Evolutionary conservation across 2,329 filamentous ascomycete genomes (phyloP).

Genomic region (Monosporascus sp.): DNA sequence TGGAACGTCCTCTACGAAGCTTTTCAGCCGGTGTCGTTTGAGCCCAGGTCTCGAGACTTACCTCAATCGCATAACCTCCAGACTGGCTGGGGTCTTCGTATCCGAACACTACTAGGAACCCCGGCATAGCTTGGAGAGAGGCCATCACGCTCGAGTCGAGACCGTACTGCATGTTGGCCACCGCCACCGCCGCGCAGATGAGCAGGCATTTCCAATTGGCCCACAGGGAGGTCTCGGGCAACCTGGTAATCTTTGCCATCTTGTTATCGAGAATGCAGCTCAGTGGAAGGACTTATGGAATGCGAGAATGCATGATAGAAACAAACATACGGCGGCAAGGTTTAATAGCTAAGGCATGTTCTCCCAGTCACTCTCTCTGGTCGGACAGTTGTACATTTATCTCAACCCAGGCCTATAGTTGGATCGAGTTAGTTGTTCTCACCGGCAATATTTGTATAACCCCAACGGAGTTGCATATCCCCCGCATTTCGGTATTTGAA

Average conservation of each 20-base stretch:
- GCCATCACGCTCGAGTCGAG: conserved; percentile 41
- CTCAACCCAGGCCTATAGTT: neutral
- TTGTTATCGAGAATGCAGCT: neutral
- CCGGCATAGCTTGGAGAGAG: conserved; percentile 44
- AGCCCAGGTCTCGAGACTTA: conserved; percentile 12
- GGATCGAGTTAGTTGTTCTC: neutral
- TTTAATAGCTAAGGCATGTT: neutral
- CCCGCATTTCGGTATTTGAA: conserved; percentile 24
- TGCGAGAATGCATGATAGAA: neutral
- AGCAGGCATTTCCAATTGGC: conserved; percentile 38
- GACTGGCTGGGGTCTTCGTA: conserved; percentile 33
- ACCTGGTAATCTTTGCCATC: conserved; percentile 15
- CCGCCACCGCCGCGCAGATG: conserved; percentile 39
- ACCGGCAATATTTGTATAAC: conserved; percentile 1
- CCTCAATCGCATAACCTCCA: conserved; percentile 35
- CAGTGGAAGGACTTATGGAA: neutral
- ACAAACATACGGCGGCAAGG: neutral
- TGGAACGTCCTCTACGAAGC: conserved; percentile 39
- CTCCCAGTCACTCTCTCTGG: too few relatives aligned
- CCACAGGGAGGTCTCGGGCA: conserved; percentile 30
- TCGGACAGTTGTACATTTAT: too few relatives aligned
- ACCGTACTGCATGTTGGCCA: conserved; percentile 48
- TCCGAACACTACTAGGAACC: conserved; percentile 45
- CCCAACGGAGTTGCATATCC: conserved; percentile 2
- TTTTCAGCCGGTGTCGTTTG: too few relatives aligned